Evolutionary conservation across 2,329 filamentous ascomycete species (phyloP).

Genomic region (Chaetomiaceae sp.): DNA sequence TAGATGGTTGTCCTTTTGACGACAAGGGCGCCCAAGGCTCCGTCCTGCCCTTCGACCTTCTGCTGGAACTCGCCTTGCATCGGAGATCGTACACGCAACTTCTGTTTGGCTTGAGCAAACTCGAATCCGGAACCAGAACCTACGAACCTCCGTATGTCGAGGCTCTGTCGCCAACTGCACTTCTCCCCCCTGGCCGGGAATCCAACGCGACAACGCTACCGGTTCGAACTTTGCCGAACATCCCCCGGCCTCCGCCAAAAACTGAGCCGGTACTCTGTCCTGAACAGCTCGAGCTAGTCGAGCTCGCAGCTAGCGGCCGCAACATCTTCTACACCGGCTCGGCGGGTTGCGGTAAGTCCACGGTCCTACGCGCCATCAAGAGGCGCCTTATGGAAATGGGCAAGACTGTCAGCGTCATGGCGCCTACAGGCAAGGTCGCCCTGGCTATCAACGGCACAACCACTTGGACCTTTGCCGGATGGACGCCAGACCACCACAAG

Average conservation of each 20-base stretch:
- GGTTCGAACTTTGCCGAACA: not conserved
- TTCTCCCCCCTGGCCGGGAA: not conserved
- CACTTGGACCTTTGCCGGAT: conserved; percentile 54
- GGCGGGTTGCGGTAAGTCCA: conserved; percentile 57
- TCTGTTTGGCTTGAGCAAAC: not conserved
- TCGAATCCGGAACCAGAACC: conserved; percentile 7
- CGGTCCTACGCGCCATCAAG: conserved; percentile 48
- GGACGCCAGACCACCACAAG: conserved; percentile 46
- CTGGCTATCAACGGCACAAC: conserved; percentile 54
- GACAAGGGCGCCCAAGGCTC: not conserved
- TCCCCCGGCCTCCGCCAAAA: not conserved
- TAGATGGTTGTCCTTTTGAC: conserved; percentile 6
- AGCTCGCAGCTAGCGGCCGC: conserved; percentile 45
- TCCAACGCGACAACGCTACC: not conserved
- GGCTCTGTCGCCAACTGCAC: not conserved
- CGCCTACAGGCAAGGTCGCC: conserved; percentile 57
- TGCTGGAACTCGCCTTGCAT: not conserved
- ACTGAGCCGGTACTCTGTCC: conserved; percentile 37
- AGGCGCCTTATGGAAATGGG: conserved; percentile 34
- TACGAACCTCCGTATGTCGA: conserved; percentile 18
- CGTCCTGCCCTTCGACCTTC: not conserved
- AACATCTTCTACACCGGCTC: conserved; percentile 64
- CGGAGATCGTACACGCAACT: conserved; percentile 13
- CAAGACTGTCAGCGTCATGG: conserved; percentile 46
- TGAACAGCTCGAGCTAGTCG: conserved; percentile 47